Base-by-base conservation (phyloP, 352 stramenopile genomes). In the Pythium rishiriense region DNA sequence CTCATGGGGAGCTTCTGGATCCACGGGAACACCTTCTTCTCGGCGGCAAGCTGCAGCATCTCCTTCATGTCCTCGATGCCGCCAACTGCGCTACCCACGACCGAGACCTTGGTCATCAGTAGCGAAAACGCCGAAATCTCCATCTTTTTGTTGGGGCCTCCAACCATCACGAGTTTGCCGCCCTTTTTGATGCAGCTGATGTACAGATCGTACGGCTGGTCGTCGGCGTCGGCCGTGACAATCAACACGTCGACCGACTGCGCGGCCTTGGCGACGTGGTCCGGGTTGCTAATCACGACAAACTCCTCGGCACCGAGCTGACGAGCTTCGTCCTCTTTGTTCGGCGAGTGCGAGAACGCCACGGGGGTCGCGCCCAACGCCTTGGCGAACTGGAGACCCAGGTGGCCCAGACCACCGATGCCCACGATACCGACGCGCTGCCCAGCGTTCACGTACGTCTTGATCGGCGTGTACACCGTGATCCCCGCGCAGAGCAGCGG, bases 401-500 rank as follows among this genome's bases (percentile, higher is more conserved):
- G 78, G 64, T 96, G 87, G 29, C 85, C 85, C 6, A 96, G 69
- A 47, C 87, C 87, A 26, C 87, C 86, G 17, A 69, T 68, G n/a
- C 87, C 87, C 3, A 74, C 71, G 46, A 96, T 75, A 33, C 64
- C 81, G 12, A 95, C 67, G 11, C 58, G 75, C 33, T 81, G 53
- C 15, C 73, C 79, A 6, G 70, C 54, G 19, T 77, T 66, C 3
- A 74, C 76, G 52, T 78, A 85, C 58, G 87, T 73, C 69, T 81
- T 85, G 55, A 96, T 58, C 3, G 90, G 88, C 57, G 81, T 92
- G 71, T 93, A 97, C 8, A 82, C 83, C 0, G 90, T 97, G 57
- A 97, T 80, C 22, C 91, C 91, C 9, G 89, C 88, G 69, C 91
- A 97, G 35, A 97, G 68, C 17, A 97, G 74, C 0, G 87, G 83